Base-by-base conservation (phyloP, 306 rosid species). In the Carpinus viminea region DNA sequence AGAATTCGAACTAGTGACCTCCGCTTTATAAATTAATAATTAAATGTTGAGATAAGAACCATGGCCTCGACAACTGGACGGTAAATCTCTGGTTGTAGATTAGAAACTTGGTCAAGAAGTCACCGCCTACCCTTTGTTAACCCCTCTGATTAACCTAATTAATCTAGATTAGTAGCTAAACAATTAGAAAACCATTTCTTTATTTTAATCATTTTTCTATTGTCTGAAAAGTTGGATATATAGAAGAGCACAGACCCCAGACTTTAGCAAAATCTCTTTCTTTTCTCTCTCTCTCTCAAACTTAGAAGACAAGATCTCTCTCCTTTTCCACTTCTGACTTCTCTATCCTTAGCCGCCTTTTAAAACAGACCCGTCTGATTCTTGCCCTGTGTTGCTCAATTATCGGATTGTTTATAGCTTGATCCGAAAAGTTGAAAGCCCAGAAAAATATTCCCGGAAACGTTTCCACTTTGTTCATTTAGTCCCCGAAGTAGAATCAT, bases 91-190 rank as follows among this genome's bases (percentile, higher is more conserved):
- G 2, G 31, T 48, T 52, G 56, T 45, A 79, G 52, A 38, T 31
- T 24, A 47, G 20, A 56, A 83, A 79, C 89, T 90, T 88, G 76
- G 68, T 68, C 82, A 38, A 53, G 53, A 80, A 82, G 87, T 70
- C 78, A 60, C 61, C 68, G 12, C 48, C 61, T 62, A 34, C 13
- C 57, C 65, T 24, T 59, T 24, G 13, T 62, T 21, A 51, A 51
- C 53, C 17, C 61, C 46, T 73, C 26, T 20, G 5, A 61, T 72
- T 65, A 81, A 51, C 77, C 66, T 73, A 70, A 71, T 79, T 81
- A 73, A 70, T 38, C 55, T 83, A 48, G 59, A 51, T 62, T 8
- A n/a, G 4, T 45, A 68, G 55, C 51, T 57, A 18, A 12, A 34
- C 17, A 34, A 8, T 50, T 18, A 9, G 11, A n/a, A 4, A 52